Conservation (phyloP, 331 rosid species). For the Malus hybrid region DNA sequence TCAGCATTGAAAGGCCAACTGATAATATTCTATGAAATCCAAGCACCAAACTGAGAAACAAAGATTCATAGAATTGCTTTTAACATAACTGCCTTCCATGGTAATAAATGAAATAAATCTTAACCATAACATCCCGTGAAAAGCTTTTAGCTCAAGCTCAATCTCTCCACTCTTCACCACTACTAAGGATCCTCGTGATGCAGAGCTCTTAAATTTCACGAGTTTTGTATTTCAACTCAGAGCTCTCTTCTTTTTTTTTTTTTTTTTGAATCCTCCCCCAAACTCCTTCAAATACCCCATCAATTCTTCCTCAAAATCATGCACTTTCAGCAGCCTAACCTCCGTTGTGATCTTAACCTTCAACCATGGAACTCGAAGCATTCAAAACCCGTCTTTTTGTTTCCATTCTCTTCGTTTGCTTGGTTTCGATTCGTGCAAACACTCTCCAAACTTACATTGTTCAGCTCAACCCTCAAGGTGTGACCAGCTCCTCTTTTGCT, state of each 20-base stretch:
- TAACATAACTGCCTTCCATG: slow-evolving; percentile 27
- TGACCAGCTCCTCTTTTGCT: slow-evolving; percentile 41
- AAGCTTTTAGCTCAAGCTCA: slow-evolving; percentile 11
- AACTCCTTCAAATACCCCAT: slow-evolving; percentile 84
- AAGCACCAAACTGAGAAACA: slow-evolving; percentile 2
- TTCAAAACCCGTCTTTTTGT: slow-evolving; percentile 29
- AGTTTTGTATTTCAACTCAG: slow-evolving; percentile 59
- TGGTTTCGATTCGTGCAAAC: slow-evolving; percentile 41
- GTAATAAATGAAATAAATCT: slow-evolving; percentile 29
- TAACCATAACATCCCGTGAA: slow-evolving; percentile 70
- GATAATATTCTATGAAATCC: neutral
- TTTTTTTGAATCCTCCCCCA: neutral
- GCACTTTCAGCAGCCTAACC: slow-evolving; percentile 17
- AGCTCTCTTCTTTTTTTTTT: neutral
- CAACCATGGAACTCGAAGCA: slow-evolving; percentile 43
- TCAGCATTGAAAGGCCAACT: neutral
- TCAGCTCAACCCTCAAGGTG: slow-evolving; percentile 70
- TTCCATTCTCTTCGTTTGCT: slow-evolving; percentile 32
- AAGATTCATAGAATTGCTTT: slow-evolving; percentile 18
- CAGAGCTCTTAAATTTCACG: slow-evolving; percentile 91
- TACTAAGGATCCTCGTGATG: slow-evolving; percentile 82
- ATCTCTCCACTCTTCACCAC: slow-evolving; percentile 28
- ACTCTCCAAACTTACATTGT: slow-evolving; percentile 73
- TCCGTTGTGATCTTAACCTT: slow-evolving; percentile 15
- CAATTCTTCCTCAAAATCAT: slow-evolving; percentile 31